Evolutionary conservation across 23 red algal genomes (phyloP).

Genomic region (Rhodosorus marinus): DNA sequence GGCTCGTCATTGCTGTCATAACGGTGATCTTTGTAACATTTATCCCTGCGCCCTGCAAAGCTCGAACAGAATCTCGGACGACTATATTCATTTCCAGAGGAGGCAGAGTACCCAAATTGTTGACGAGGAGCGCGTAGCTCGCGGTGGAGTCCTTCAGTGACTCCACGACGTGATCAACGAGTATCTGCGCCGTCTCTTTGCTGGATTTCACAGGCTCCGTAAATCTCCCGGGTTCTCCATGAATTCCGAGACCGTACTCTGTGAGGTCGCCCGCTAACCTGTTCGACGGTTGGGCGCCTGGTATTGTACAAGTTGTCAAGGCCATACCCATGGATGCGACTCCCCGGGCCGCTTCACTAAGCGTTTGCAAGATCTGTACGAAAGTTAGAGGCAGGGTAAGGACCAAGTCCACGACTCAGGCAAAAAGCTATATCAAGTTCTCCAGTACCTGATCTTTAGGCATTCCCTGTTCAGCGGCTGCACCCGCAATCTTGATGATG

Average conservation of each 20-base stretch:
- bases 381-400: too few relatives aligned
- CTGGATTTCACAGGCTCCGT: neutral
- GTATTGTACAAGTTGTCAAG: conserved; percentile 21
- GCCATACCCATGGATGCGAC: conserved; percentile 23
- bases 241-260: conserved; percentile 54
- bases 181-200: neutral
- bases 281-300: conserved; percentile 1
- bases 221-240: conserved; percentile 11
- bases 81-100: conserved; percentile 35
- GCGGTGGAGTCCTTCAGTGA: neutral
- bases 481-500: conserved; percentile 43
- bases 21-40: neutral
- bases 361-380: too few relatives aligned
- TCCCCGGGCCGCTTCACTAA: conserved; percentile 5
- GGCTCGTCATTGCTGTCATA: neutral
- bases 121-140: conserved; percentile 20
- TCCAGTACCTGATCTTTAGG: conserved; percentile 11
- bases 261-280: neutral
- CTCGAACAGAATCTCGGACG: neutral
- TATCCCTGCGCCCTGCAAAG: neutral
- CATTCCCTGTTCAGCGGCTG: conserved; percentile 36
- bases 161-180: neutral
- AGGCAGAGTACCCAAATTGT: conserved; percentile 48
- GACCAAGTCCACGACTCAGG: too few relatives aligned
- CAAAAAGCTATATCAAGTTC: too few relatives aligned